Conservation (phyloP, 1,284 basidiomycete species). For the Somion occarium region DNA sequence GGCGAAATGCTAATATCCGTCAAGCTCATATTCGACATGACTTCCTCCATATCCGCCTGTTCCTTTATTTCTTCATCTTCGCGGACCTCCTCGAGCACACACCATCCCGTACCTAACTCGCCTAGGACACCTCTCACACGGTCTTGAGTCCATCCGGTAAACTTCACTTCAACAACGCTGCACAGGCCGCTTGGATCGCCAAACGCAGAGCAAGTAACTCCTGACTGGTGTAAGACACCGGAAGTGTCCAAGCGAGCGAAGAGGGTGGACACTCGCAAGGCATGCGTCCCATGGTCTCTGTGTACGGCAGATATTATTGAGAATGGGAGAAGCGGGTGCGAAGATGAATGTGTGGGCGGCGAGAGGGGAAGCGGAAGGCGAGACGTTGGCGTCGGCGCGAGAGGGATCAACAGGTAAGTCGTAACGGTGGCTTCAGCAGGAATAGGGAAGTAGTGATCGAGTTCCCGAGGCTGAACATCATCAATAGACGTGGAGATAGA, state of each 20-base stretch:
- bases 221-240: conserved; percentile 55
- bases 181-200: conserved; percentile 43
- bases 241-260: conserved; percentile 63
- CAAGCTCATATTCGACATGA: conserved; percentile 23
- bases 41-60: conserved; percentile 24
- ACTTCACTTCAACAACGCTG: conserved; percentile 61
- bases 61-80: conserved; percentile 32
- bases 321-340: conserved; percentile 49
- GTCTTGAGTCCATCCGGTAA: conserved; percentile 61
- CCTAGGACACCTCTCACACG: conserved; percentile 63
- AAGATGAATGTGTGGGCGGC: conserved; percentile 19
- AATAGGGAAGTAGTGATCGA: conserved; percentile 58
- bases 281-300: conserved; percentile 46
- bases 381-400: conserved; percentile 63
- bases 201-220: conserved; percentile 55
- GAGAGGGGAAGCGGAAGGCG: conserved; percentile 51
- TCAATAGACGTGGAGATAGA: conserved; percentile 5
- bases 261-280: conserved; percentile 59
- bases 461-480: conserved; percentile 30
- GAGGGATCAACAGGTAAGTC: conserved; percentile 66
- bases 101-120: conserved; percentile 68
- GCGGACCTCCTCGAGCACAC: conserved; percentile 55
- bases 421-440: conserved; percentile 40
- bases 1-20: conserved; percentile 19
- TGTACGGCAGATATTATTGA: conserved; percentile 49